These are phyloP conservation scores for Globisporangium iwayamae DNA, from an alignment of 352 stramenopile genomes.

Conservation along the genomic window DNA sequence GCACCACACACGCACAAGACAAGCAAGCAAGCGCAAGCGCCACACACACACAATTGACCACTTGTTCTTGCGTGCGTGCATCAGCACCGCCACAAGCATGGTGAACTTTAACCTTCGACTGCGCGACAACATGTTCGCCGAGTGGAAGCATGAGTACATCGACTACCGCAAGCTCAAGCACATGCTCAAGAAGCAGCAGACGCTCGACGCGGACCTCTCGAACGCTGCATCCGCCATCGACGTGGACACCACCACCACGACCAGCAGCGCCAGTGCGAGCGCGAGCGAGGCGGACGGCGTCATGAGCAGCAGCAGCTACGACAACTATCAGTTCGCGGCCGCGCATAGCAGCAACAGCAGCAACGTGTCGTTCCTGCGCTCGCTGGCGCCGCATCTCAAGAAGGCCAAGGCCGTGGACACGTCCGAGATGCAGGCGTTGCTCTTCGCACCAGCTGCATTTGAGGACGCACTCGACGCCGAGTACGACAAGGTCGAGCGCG, in stretches of 20 bases:
- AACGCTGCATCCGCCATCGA: constrained; percentile 7
- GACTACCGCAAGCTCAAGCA: constrained; percentile 89
- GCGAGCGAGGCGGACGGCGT: constrained; percentile 17
- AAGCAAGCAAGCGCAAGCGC: neutral
- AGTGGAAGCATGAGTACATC: constrained; percentile 88
- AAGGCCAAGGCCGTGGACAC: constrained; percentile 17
- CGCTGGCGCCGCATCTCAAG: constrained; percentile 4
- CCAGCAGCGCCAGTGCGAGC: constrained; percentile 17
- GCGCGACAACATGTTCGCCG: constrained; percentile 80
- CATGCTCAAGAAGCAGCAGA: constrained; percentile 50
- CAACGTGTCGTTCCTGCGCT: constrained; percentile 9
- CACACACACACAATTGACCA: neutral
- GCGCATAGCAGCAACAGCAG: constrained; percentile 13
- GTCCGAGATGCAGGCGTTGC: constrained; percentile 28
- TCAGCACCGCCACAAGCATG: constrained; percentile 26
- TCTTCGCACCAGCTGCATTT: constrained; percentile 53
- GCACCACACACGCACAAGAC: neutral
- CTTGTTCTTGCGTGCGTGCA: neutral
- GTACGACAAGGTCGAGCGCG: constrained; percentile 86
- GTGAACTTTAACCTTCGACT: constrained; percentile 75
- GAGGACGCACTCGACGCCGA: constrained; percentile 30
- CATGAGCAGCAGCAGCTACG: constrained; percentile 26
- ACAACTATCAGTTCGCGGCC: constrained; percentile 9
- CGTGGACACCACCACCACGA: constrained; percentile 13
- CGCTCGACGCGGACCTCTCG: constrained; percentile 34